Percentiles rank a stretch among this genome's conserved stretches.
These are phyloP conservation scores for Ceratocystis colombiana DNA, from an alignment of 2,329 filamentous ascomycete genomes.

Conservation along the genomic window DNA sequence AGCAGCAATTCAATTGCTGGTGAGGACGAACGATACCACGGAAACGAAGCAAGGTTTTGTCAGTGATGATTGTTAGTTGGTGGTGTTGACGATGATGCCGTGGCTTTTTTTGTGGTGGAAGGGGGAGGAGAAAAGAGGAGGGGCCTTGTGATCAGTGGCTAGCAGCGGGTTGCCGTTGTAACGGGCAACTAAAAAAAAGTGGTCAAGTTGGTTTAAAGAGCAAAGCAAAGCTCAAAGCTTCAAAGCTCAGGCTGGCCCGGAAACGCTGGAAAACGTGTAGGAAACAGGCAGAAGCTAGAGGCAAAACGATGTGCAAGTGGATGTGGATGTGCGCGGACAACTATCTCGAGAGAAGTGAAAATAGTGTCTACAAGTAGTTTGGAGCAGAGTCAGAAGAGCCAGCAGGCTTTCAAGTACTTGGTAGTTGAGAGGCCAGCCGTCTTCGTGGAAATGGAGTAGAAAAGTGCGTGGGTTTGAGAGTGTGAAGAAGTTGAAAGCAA, in stretches of 20 bases:
- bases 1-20: conserved; percentile 21
- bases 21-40: conserved; percentile 1
- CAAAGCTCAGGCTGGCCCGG: not conserved
- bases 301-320: not conserved
- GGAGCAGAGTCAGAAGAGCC: conserved; percentile 17
- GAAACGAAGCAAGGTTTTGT: not conserved
- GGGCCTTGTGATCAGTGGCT: conserved; percentile 12
- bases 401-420: conserved; percentile 21
- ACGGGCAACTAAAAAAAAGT: conserved; percentile 4
- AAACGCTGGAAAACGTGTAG: not conserved
- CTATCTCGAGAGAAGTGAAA: conserved; percentile 14
- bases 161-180: conserved; percentile 8
- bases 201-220: not conserved
- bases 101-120: conserved; percentile 5
- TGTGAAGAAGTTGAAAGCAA: conserved; percentile 1
- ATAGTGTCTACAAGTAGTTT: conserved; percentile 4
- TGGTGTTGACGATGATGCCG: not conserved
- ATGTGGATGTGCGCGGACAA: not conserved
- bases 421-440: conserved; percentile 24
- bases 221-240: not conserved
- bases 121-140: not conserved
- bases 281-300: not conserved
- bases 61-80: not conserved
- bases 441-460: not conserved
- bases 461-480: not conserved